Base-by-base conservation (phyloP, 768 basidiomycete genomes). In the Mycena polygramma region DNA sequence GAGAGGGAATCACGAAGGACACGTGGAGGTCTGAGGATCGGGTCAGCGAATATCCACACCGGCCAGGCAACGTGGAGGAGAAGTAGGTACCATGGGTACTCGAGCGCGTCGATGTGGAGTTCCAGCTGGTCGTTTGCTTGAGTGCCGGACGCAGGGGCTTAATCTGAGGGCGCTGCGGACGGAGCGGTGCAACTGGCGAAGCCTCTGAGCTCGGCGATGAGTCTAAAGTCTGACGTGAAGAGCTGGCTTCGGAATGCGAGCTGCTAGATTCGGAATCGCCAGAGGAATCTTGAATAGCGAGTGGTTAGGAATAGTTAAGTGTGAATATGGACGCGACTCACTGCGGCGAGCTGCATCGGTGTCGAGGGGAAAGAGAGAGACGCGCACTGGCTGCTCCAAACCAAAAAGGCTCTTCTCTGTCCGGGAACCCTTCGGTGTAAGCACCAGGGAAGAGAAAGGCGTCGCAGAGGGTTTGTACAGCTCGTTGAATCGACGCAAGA, bases 71-170 rank as follows among this genome's bases (percentile, higher is more conserved):
- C 24, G 57, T 49, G 57, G 41, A 53, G 11, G 30, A 35, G 39
- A 58, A 51, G 49, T 15, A 64, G 67, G 53, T 58, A 68, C 67
- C 63, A 45, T 67, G 65, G 14, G 65, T 51, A 57, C n/a, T 58
- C 20, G 59, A 43, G 30, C 67, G 62, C 10, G 66, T 54, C 48
- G 71, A 43, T 45, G 62, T 66, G 37, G 71, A 61, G 58, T 61
- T 69, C 67, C 58, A 68, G 59, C 63, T 72, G 45, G 71, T 60
- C 15, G 66, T 60, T 37, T 72, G 72, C 61, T 73, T 73, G 45
- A 73, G 68, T 14, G 72, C 72, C 19, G 72, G 68, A 35, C 72
- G 72, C 49, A 73, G 49, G 10, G 72, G 72, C 36, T 65, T 63
- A 35, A 63, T 66, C 19, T 64, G 71, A 45, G 67, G 24, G 13